phyloP scores from a whole-genome alignment of 306 rosid genomes.

The Lupinus albus region DNA sequence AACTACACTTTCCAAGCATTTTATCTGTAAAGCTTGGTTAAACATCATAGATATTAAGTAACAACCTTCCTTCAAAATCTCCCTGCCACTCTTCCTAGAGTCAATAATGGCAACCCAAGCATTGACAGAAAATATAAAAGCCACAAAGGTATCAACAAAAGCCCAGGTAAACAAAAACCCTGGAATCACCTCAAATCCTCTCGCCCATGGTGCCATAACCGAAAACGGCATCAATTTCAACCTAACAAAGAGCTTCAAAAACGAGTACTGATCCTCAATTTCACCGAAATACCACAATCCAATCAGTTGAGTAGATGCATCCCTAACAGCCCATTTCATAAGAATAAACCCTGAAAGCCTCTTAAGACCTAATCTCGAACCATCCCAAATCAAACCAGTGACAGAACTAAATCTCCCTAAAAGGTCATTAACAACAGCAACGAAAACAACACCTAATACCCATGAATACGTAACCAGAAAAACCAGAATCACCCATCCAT shows the following conservation, averaged over 20 bases:
- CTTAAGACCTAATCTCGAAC: slow-evolving; percentile 85
- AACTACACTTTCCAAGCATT: slow-evolving; percentile 73
- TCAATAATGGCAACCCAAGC: slow-evolving; percentile 97
- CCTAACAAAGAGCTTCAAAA: slow-evolving; percentile 91
- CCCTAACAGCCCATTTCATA: slow-evolving; percentile 97
- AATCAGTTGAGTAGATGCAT: slow-evolving; percentile 89
- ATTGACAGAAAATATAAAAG: slow-evolving; percentile 77
- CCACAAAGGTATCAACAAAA: slow-evolving; percentile 72
- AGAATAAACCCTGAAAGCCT: slow-evolving; percentile 91
- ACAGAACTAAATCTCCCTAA: slow-evolving; percentile 70
- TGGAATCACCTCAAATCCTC: slow-evolving; percentile 81
- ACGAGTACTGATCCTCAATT: slow-evolving; percentile 92
- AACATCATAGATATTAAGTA: slow-evolving; percentile 77
- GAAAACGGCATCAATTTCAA: slow-evolving; percentile 96
- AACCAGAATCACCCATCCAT: slow-evolving; percentile 84
- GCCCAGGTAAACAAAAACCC: slow-evolving; percentile 83
- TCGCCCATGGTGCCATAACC: slow-evolving; percentile 82
- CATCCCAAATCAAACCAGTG: slow-evolving; percentile 72
- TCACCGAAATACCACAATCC: slow-evolving; percentile 97
- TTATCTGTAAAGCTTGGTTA: slow-evolving; percentile 71
- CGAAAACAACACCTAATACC: slow-evolving; percentile 83
- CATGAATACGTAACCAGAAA: slow-evolving; percentile 84
- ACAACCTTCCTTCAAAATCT: slow-evolving; percentile 89
- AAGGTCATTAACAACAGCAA: slow-evolving; percentile 69
- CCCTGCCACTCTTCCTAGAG: slow-evolving; percentile 78